Conservation (phyloP, 495 filamentous ascomycete genomes). For the Penicillium canariense region DNA sequence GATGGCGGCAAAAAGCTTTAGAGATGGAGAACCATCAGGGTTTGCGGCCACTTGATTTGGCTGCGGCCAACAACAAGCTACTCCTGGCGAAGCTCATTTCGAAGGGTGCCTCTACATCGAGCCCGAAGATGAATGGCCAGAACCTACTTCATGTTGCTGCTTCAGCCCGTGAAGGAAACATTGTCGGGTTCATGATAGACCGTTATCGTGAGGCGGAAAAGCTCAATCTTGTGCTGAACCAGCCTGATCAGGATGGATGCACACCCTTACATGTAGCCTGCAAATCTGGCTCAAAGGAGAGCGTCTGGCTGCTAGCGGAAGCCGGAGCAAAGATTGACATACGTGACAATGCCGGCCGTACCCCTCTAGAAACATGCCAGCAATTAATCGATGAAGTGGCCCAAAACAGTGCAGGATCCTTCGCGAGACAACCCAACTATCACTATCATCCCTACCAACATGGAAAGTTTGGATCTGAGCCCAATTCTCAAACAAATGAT, state of each 20-base stretch:
- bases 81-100: slow-evolving; percentile 1
- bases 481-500: background rate
- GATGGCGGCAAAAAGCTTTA: background rate
- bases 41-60: background rate
- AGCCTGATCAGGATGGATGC: background rate
- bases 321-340: background rate
- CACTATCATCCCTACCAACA: background rate
- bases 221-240: background rate
- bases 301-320: background rate
- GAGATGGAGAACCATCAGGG: background rate
- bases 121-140: background rate
- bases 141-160: slow-evolving; percentile 3
- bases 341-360: background rate
- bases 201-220: background rate
- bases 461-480: background rate
- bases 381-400: background rate
- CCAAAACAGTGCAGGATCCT: background rate
- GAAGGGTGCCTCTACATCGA: background rate
- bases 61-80: background rate
- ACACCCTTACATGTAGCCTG: slow-evolving; percentile 1
- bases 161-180: background rate
- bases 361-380: background rate
- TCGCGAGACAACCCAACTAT: background rate
- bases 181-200: background rate
- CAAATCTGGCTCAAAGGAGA: background rate